Evolutionary conservation across 2,329 filamentous ascomycete species (phyloP), one percentile per base, ranked within the genome.

Genomic region (Aspergillus arachidicola): DNA sequence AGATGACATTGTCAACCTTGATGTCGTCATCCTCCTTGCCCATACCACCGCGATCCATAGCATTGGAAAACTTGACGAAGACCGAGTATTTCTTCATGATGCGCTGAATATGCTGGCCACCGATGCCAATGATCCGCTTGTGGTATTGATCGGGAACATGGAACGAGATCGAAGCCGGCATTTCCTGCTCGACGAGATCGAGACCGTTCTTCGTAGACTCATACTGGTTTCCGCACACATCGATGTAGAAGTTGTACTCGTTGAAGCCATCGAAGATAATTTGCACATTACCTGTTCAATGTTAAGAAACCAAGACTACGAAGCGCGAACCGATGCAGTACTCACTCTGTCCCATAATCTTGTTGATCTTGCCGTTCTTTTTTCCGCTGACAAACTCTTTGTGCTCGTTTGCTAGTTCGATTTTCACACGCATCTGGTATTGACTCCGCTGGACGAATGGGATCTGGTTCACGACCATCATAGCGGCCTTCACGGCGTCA

Each of bases 11-110:
- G 82, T 99, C 95, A 53, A 98, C 93, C 79, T 97, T 97, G 80
- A 97, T 92, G 75, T 99, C 95, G 75, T 99, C 95, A 73, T 99
- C 95, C 75, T 98, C 94, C 69, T 96, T 94, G 68, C 93, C 92
- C 78, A 96, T 91, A 41, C 94, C 91, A 66, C 93, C 95, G 75
- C 95, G 90, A 76, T 99, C 95, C 94, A 98, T 98, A 19, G 95
- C 95, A 72, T 99, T 99, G 68, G 93, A 97, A 75, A 99, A 99
- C 77, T 99, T 99, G 82, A 99, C 95, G 72, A 99, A 99, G 70
- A 99, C 95, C 0, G 95, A 98, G 80, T 99, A 96, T 81, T 98
- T 98, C 84, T 99, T 98, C 95, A 99, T 99, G 82, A 99, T 98
- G 60, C 94, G 92, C 79, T 99, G 95, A 70, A 99, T 99, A 75